Evolutionary conservation across 2,329 filamentous ascomycete species (phyloP), one percentile per base, ranked within the genome.

Genomic region (Bipolaris gigantea): DNA sequence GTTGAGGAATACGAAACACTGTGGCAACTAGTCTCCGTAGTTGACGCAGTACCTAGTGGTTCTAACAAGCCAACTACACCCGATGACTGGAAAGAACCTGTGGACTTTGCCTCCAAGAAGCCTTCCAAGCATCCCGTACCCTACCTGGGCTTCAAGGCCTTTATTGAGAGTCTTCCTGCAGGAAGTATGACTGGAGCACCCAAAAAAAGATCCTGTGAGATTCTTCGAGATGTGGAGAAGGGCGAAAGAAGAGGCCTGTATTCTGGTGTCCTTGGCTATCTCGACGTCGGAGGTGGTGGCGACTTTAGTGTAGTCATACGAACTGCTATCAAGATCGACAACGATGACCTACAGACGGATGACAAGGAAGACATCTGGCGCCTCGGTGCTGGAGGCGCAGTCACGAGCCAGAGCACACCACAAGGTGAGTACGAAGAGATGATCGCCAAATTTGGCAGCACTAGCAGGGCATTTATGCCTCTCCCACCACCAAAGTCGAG

Each of bases 171-270:
- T 43, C 80, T 97, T 0, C 93, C 94, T 0, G 92, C 94, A 0
- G 93, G 94, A 0, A 93, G 89, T 66, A 97, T 97, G 94, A 97
- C 93, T 2, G 94, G 94, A 6, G 93, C 93, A 0, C 94, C 93
- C 0, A 97, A 97, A 79, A 92, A 93, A 75, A 84, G 93, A 43
- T 93, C 89, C 60, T 97, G 93, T 72, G 88, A 96, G 77, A 83
- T 97, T 42, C 79, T 97, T 18, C 80, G 82, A 55, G 76, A 80
- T 3, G 81, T 96, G 38, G 92, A 96, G 74, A 76, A 75, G 16
- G 71, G 79, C 4, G 75, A 77, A 53, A 83, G 86, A 63, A 80
- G 93, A 47, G 87, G 90, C 30, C 75, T 97, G 46, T 97, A 97
- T 75, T 90, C 90, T 6, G 92, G 94, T 18, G 89, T 95, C 1